Conservation (phyloP, 306 rosid species). For the Quercus bicolor region DNA sequence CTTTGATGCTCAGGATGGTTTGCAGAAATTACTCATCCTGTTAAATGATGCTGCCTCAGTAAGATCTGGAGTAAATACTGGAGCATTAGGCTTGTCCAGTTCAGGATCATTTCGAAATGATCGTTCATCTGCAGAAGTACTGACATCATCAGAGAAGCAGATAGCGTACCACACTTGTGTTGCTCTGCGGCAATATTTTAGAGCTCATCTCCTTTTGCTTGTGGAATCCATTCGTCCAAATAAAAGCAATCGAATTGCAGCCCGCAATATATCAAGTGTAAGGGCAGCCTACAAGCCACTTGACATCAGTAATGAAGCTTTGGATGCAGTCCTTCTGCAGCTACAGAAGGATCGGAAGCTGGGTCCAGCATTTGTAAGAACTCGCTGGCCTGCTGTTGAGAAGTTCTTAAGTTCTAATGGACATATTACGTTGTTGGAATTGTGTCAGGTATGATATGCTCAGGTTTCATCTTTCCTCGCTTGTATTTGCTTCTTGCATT, state of each 20-base stretch:
- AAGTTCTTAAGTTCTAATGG: constrained; percentile 76
- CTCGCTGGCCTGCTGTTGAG: constrained; percentile 85
- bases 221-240: constrained; percentile 92
- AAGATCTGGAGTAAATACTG: constrained; percentile 87
- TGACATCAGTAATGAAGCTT: constrained; percentile 86
- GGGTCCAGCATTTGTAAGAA: constrained; percentile 90
- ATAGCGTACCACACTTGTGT: constrained; percentile 92
- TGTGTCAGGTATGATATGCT: constrained; percentile 76
- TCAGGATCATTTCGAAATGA: constrained; percentile 81
- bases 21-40: constrained; percentile 73
- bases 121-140: constrained; percentile 75
- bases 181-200: constrained; percentile 89
- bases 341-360: constrained; percentile 95
- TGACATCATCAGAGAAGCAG: constrained; percentile 95
- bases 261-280: constrained; percentile 73
- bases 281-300: constrained; percentile 97
- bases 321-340: constrained; percentile 79
- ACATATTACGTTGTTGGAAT: constrained; percentile 83
- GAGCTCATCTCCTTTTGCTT: constrained; percentile 87
- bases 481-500: neutral
- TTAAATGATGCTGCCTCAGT: constrained; percentile 84
- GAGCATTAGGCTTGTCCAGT: constrained; percentile 61
- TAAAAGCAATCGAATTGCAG: constrained; percentile 77
- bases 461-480: neutral
- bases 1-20: constrained; percentile 88